Evolutionary conservation across 495 filamentous ascomycete genomes (phyloP).

Genomic region (Podospora didyma): DNA sequence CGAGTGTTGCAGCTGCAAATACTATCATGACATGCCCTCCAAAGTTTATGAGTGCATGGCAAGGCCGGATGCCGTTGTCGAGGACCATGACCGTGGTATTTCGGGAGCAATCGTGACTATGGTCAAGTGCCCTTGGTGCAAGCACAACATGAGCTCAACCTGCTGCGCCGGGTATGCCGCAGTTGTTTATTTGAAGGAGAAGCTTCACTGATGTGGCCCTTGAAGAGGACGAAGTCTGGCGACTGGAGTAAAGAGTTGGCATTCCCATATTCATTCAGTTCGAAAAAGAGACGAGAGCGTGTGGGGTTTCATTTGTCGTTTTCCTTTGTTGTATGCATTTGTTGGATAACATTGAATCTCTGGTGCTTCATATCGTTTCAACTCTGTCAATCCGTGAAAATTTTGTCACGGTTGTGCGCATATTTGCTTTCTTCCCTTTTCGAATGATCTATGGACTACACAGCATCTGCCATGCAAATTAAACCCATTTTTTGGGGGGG

Average conservation of each 20-base stretch:
- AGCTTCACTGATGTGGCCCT: constrained; percentile 27
- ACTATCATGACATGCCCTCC: constrained; percentile 77
- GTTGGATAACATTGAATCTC: too few species aligned
- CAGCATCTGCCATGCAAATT: neutral
- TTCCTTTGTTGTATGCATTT: neutral
- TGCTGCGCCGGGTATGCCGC: constrained; percentile 75
- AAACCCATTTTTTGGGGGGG: neutral
- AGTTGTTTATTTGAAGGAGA: constrained; percentile 64
- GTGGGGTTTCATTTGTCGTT: constrained; percentile 3
- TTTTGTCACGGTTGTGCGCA: neutral
- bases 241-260: neutral
- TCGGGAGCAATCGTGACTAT: constrained; percentile 52
- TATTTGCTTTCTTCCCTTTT: neutral
- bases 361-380: neutral
- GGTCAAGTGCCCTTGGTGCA: constrained; percentile 74
- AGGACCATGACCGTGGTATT: constrained; percentile 43
- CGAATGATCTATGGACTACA: neutral
- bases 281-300: neutral
- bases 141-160: constrained; percentile 64
- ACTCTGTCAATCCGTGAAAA: neutral
- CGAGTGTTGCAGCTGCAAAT: constrained; percentile 76
- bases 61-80: constrained; percentile 53
- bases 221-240: neutral
- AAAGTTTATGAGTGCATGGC: constrained; percentile 72
- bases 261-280: neutral